Evolutionary conservation across 164 flowering plant species (phyloP), one percentile per base, ranked within the genome.

Genomic region (Aristolochia fimbriata): DNA sequence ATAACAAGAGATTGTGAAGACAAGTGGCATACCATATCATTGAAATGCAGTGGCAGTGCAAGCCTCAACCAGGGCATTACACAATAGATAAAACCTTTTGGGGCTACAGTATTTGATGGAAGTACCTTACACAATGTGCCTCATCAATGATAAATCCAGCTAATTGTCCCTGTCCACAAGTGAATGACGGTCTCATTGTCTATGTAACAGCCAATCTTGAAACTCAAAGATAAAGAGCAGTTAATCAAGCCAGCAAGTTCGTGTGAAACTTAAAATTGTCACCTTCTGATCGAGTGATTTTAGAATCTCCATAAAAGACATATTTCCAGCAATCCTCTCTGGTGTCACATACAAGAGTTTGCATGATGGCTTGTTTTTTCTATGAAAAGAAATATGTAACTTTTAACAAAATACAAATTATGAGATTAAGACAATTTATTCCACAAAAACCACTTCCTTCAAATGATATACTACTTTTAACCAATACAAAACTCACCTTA

Each of bases 281-380:
- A 88, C 99, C 96, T 83, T 93, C 59, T 58, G 73, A 63, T 85
- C 75, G 74, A 93, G 58, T 47, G 68, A 69, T 71, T 71, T 78
- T 45, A 93, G 76, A 57, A 77, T 68, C 22, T 88, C 97, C 66
- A 77, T 61, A 71, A 93, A 93, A 57, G 85, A 72, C 21, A 58
- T 21, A 61, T 79, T 93, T 47, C 96, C 97, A 68, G 77, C 94
- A 67, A 93, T 74, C 73, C 93, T 90, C 70, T 93, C 97, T 59
- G 99, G 99, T 68, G 99, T 93, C 49, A 88, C 96, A 76, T 93
- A 88, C 65, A 90, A 73, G 37, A 93, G 93, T 73, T 93, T 93
- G 78, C 97, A 90, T 47, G 96, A 85, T 25, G 99, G 99, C 48
- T 72, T 83, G 60, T 80, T 78, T 73, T 77, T 86, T 71, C 97